Evolutionary conservation across 2,329 filamentous ascomycete species (phyloP), one percentile per base, ranked within the genome.

Genomic region (Aureobasidium leucospermi): DNA sequence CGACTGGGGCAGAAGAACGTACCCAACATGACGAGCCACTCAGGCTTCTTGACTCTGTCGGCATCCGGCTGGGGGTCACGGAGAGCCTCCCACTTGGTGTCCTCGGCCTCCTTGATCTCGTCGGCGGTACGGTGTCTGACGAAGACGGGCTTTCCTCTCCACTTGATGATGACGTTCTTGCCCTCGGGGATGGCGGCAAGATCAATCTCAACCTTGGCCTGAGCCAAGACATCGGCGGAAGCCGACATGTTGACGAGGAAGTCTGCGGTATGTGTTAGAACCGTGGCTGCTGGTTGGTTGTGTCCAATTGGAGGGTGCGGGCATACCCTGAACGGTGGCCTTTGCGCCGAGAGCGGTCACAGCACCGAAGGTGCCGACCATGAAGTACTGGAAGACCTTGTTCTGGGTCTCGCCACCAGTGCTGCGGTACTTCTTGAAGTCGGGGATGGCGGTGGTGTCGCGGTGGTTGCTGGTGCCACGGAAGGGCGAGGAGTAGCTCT

Each of bases 161-260:
- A 99, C 83, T 99, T 99, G 84, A 99, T 96, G 77, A 99, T 95
- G 75, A 99, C 94, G 81, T 99, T 99, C 89, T 97, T 99, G 84
- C 94, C 94, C 83, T 97, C 93, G 64, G 94, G 94, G 71, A 99
- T 97, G 65, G 90, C 77, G 70, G 81, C 82, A 67, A 99, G 88
- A 77, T 96, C 90, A 69, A 99, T 88, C 82, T 99, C 94, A 69
- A 99, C 94, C 87, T 99, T 99, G 77, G 94, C 94, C 86, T 96
- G 95, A 74, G 95, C 94, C 79, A 99, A 80, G 73, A 99, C 91
- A 73, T 99, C 94, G 78, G 94, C 94, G 63, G 94, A 99, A 65
- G 94, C 94, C 71, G 93, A 95, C 95, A 99, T 97, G 86, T 96
- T 99, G 81, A 96, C 90, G 66, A 99, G 84, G 85, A 99, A 99